These are phyloP conservation scores for Scutellaria minor DNA, from an alignment of 257 asterid species.

Conservation along the genomic window DNA sequence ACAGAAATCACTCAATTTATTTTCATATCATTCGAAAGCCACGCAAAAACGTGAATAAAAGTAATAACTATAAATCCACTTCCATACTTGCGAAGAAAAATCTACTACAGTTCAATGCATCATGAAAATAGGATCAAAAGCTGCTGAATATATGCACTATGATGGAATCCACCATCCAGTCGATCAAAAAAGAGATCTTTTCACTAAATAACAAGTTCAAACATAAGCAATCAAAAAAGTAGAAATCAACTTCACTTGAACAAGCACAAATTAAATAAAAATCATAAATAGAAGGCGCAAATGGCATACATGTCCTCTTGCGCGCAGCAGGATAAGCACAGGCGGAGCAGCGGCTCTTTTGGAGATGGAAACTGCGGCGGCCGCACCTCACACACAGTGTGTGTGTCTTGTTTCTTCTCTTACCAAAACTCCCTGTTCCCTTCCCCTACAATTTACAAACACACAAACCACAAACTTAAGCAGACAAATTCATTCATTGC, in stretches of 20 bases:
- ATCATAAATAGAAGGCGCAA: background rate
- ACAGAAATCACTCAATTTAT: too few species aligned
- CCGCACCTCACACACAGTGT: conserved; percentile 61
- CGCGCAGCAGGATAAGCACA: conserved; percentile 61
- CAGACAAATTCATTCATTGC: background rate
- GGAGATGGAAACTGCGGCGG: conserved; percentile 60
- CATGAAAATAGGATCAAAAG: background rate
- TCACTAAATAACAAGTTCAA: background rate
- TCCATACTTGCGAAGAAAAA: background rate
- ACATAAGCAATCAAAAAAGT: background rate
- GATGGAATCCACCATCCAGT: conserved; percentile 9
- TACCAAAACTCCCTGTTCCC: conserved; percentile 54
- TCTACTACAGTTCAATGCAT: background rate
- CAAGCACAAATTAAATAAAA: background rate
- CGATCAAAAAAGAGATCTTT: background rate
- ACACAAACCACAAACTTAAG: background rate
- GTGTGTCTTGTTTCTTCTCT: conserved; percentile 63
- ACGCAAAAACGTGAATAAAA: too few species aligned
- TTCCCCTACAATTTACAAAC: conserved; percentile 38
- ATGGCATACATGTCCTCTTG: conserved; percentile 54
- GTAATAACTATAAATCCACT: background rate
- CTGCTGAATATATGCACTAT: background rate
- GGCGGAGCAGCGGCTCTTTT: conserved; percentile 61
- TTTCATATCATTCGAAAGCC: too few species aligned
- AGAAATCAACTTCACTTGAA: background rate